Evolutionary conservation across 2,329 filamentous ascomycete genomes (phyloP), one percentile per base, ranked within the genome.

Genomic region (Cladophialophora bantiana): DNA sequence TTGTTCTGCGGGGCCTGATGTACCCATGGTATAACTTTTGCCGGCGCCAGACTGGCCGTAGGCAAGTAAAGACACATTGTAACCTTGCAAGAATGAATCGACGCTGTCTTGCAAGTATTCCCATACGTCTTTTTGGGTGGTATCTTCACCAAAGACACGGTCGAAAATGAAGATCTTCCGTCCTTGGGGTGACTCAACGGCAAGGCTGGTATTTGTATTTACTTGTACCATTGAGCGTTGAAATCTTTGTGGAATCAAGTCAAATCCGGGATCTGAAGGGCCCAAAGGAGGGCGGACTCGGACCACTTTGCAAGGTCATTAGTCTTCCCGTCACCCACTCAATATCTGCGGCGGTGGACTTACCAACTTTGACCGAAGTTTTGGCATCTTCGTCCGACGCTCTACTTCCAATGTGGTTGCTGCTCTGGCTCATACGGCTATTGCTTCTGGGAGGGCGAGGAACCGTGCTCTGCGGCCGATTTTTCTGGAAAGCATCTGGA

Each of bases 1-100:
- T 75, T 96, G 90, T 74, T 97, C 94, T 26, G 79, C 79, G 1
- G 94, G 92, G 4, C 93, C 93, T 0, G 94, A 93, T 0, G 95
- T 99, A 65, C 95, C 95, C 95, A 99, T 99, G 0, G 95, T 99
- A 77, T 96, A 98, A 2, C 94, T 98, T 81, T 99, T 99, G 73
- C 95, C 95, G 10, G 95, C 93, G 64, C 95, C 95, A 34, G 95
- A 99, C 82, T 99, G 95, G 72, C 95, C 95, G 75, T 99, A 99
- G 56, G 95, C 95, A 74, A 99, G 83, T 58, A 99, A 88, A 3
- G 95, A 99, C 66, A 99, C 95, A 87, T 99, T 99, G 86, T 98
- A 99, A 62, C 95, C 95, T 76, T 97, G 93, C 1, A 95, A 83
- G 74, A 99, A 99, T 2, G 94, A 92, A 73, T 85, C 88, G 72